Evolutionary conservation across 495 filamentous ascomycete species (phyloP).

Genomic region (Hyaloscypha finlandica): DNA sequence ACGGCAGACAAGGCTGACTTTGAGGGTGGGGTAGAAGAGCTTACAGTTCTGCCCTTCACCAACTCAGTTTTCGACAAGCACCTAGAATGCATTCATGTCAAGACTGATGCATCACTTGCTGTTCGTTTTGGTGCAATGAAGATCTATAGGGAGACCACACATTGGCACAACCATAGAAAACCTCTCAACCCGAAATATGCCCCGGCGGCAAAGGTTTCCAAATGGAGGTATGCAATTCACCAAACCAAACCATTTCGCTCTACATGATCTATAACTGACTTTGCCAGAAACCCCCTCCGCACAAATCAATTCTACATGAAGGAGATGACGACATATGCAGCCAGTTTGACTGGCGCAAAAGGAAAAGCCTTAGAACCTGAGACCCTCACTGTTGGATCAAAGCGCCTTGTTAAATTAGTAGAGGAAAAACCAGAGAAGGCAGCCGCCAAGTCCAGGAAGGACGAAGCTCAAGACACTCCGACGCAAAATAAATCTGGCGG

Average conservation of each 20-base stretch:
- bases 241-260: not conserved
- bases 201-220: constrained; percentile 27
- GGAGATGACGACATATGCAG: constrained; percentile 68
- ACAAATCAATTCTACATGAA: constrained; percentile 56
- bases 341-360: constrained; percentile 64
- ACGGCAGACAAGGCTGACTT: constrained; percentile 10
- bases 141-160: constrained; percentile 59
- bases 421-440: constrained; percentile 31
- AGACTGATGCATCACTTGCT: constrained; percentile 31
- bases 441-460: constrained; percentile 16
- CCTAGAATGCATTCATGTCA: constrained; percentile 53
- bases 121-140: constrained; percentile 31
- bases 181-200: constrained; percentile 45
- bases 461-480: constrained; percentile 11
- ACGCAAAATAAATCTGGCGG: not conserved
- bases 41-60: constrained; percentile 59
- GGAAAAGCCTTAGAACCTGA: constrained; percentile 67
- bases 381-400: constrained; percentile 49
- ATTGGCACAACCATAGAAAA: constrained; percentile 66
- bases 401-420: constrained; percentile 35
- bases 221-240: constrained; percentile 30
- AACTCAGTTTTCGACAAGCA: constrained; percentile 61
- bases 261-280: constrained; percentile 2
- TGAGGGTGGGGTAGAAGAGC: constrained; percentile 13
- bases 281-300: constrained; percentile 29